Conservation (phyloP, 2,329 filamentous ascomycete species). For the Trichophyton mentagrophytes region DNA sequence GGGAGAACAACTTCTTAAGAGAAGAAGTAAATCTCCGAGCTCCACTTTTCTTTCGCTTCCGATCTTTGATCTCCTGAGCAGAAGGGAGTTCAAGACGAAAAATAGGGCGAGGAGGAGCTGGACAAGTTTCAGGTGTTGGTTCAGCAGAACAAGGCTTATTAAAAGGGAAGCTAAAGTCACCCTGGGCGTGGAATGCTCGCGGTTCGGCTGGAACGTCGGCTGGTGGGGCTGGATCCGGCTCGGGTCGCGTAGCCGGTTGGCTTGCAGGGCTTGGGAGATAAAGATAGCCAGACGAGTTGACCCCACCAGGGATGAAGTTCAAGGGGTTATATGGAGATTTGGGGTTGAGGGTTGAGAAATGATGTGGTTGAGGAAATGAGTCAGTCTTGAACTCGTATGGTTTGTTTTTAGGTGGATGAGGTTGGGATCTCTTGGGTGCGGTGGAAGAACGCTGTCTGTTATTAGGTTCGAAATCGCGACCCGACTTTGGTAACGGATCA, state of each 20-base stretch:
- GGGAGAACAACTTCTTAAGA: slow-evolving; percentile 10
- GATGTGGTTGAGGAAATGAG: slow-evolving; percentile 11
- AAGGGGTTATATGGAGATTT: slow-evolving; percentile 12
- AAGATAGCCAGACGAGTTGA: slow-evolving; percentile 5
- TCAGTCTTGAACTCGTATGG: not conserved
- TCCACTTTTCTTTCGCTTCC: slow-evolving; percentile 7
- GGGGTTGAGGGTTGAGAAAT: slow-evolving; percentile 12
- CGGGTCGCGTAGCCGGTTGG: not conserved
- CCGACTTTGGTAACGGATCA: not conserved
- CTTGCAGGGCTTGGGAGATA: slow-evolving; percentile 6
- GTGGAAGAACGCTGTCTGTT: not conserved
- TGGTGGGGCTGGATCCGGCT: not conserved
- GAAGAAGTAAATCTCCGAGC: slow-evolving; percentile 7
- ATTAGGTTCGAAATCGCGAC: not conserved
- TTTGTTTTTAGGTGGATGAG: not conserved
- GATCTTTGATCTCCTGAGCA: not conserved
- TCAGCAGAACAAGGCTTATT: not conserved
- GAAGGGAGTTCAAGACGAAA: slow-evolving; percentile 5
- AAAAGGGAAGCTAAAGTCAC: not conserved
- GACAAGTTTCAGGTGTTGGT: not conserved
- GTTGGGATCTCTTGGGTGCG: not conserved
- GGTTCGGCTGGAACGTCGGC: not conserved
- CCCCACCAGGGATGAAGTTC: slow-evolving; percentile 12
- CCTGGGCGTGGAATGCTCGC: not conserved
- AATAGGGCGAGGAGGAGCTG: not conserved